Conservation (phyloP, 1,139 yeast genomes). For the Debaryomyces fabryi region DNA sequence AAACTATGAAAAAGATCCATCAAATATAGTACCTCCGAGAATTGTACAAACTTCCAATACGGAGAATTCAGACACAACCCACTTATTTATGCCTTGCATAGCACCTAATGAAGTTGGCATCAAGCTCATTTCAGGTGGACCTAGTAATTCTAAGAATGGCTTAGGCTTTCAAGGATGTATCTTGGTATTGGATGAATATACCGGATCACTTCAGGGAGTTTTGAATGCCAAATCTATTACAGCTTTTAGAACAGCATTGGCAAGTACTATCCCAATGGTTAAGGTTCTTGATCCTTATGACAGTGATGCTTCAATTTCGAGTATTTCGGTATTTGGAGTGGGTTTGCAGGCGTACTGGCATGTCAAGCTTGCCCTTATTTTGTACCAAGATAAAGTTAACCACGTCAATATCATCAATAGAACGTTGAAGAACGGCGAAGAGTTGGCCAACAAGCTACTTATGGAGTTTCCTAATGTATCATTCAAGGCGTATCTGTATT, state of each 20-base stretch:
- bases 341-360: conserved; percentile 76
- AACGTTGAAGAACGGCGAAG: conserved; percentile 43
- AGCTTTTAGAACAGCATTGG: conserved; percentile 70
- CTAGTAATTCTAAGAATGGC: conserved; percentile 31
- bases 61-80: conserved; percentile 40
- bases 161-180: conserved; percentile 58
- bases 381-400: conserved; percentile 39
- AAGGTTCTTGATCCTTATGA: conserved; percentile 31
- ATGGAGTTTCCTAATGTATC: conserved; percentile 25
- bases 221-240: conserved; percentile 63
- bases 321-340: conserved; percentile 57
- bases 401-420: conserved; percentile 53
- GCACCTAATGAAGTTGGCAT: conserved; percentile 50
- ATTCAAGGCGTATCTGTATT: conserved; percentile 26
- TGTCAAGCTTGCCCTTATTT: conserved; percentile 43
- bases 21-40: conserved; percentile 40
- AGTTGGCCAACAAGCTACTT: conserved; percentile 27
- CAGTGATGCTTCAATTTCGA: conserved; percentile 18
- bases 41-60: conserved; percentile 32
- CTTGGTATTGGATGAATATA: conserved; percentile 48
- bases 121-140: conserved; percentile 56
- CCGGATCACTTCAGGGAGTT: conserved; percentile 56
- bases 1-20: conserved; percentile 24
- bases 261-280: conserved; percentile 52
- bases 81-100: conserved; percentile 67